These are phyloP conservation scores for Straminergon stramineum DNA, from an alignment of 225 moss, liverwort and hornwort species.

Conservation along the genomic window DNA sequence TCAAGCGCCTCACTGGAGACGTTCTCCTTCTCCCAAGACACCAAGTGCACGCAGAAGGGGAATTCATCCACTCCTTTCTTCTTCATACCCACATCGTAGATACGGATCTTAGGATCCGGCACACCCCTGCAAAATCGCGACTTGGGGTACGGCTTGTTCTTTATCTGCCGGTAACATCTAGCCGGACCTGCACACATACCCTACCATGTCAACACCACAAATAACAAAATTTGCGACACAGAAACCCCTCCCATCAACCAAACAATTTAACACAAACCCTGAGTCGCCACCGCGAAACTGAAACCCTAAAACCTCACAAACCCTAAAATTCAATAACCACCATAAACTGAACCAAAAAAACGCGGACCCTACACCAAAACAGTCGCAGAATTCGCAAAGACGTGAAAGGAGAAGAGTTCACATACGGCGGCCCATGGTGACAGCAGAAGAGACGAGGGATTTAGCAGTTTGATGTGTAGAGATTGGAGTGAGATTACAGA, in stretches of 20 bases:
- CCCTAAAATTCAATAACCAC: background rate
- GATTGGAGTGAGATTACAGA: background rate
- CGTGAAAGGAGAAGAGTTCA: background rate
- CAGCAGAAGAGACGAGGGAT: background rate
- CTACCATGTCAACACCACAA: background rate
- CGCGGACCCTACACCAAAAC: background rate
- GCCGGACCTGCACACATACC: conserved; percentile 55
- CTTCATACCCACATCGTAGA: conserved; percentile 96
- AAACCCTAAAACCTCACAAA: background rate
- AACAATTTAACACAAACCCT: background rate
- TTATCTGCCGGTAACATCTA: conserved; percentile 85
- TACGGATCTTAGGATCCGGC: conserved; percentile 91
- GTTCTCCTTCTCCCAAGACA: conserved; percentile 93
- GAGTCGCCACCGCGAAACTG: background rate
- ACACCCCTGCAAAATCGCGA: conserved; percentile 86
- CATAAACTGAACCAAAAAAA: background rate
- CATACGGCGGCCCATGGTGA: conserved; percentile 33
- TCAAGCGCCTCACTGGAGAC: conserved; percentile 82
- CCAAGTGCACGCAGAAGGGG: conserved; percentile 80
- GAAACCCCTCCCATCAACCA: background rate
- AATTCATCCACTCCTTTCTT: conserved; percentile 84
- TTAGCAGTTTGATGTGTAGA: background rate
- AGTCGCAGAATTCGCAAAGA: background rate
- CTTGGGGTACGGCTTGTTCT: conserved; percentile 93
- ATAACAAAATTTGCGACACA: background rate